Evolutionary conservation across 2,329 filamentous ascomycete species (phyloP).

Genomic region (Arthroderma uncinatum): DNA sequence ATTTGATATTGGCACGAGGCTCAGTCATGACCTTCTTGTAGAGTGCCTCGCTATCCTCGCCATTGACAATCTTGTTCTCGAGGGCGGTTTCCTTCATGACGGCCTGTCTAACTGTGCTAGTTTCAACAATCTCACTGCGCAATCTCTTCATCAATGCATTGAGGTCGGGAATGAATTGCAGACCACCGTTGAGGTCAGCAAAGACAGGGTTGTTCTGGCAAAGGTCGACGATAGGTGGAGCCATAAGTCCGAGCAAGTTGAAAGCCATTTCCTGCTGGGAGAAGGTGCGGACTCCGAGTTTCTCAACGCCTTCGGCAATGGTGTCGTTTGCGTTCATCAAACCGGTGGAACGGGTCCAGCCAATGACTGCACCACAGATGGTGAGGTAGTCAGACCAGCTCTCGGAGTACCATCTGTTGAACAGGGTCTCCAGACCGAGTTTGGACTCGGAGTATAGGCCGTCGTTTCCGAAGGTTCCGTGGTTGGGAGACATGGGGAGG

Average conservation of each 20-base stretch:
- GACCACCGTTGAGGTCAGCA: slow-evolving; percentile 91
- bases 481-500: slow-evolving; percentile 89
- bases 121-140: slow-evolving; percentile 89
- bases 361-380: slow-evolving; percentile 95
- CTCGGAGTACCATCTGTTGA: slow-evolving; percentile 97
- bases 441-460: slow-evolving; percentile 98
- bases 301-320: slow-evolving; percentile 92
- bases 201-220: slow-evolving; percentile 94
- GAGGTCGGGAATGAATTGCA: slow-evolving; percentile 93
- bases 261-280: slow-evolving; percentile 99
- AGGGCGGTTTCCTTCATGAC: slow-evolving; percentile 92
- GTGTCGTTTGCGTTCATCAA: slow-evolving; percentile 98
- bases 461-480: slow-evolving; percentile 95
- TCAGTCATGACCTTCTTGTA: slow-evolving; percentile 93
- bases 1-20: slow-evolving; percentile 95
- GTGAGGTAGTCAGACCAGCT: slow-evolving; percentile 96
- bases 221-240: slow-evolving; percentile 81
- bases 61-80: slow-evolving; percentile 95
- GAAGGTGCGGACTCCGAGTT: slow-evolving; percentile 93
- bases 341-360: slow-evolving; percentile 96
- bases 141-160: slow-evolving; percentile 90
- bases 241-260: slow-evolving; percentile 93
- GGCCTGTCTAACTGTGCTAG: slow-evolving; percentile 81
- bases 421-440: slow-evolving; percentile 88
- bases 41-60: slow-evolving; percentile 77